phyloP scores from a whole-genome alignment of 1,284 basidiomycete species.

The Irpex lacteus region DNA sequence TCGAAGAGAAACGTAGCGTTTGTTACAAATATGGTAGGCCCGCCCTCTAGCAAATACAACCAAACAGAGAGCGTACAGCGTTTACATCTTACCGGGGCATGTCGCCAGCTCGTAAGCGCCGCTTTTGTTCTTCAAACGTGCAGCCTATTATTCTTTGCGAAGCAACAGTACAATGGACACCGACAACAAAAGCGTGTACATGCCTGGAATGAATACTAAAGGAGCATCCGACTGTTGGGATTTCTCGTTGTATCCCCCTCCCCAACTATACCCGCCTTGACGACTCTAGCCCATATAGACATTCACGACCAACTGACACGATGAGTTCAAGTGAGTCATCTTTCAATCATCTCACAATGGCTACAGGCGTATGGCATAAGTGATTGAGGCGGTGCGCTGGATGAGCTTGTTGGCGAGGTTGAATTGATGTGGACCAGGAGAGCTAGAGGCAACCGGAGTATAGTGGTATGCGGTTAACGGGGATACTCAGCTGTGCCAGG shows the following conservation, averaged over 20 bases:
- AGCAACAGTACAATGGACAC: constrained; percentile 2
- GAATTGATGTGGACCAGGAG: neutral
- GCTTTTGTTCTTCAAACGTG: constrained; percentile 1
- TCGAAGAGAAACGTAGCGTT: neutral
- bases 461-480: constrained; percentile 2
- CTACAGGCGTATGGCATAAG: neutral
- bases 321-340: constrained; percentile 13
- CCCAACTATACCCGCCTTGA: neutral
- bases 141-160: neutral
- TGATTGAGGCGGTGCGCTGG: neutral
- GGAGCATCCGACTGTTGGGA: neutral
- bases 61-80: neutral
- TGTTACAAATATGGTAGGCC: neutral
- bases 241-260: neutral
- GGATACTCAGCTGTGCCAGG: neutral
- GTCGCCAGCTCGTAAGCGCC: neutral
- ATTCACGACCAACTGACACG: constrained; percentile 9
- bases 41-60: neutral
- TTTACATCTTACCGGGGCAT: neutral
- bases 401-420: neutral
- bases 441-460: neutral
- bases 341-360: neutral
- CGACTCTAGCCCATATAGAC: constrained; percentile 5
- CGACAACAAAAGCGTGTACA: neutral
- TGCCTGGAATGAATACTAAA: neutral